These are phyloP conservation scores for Gomphus bonarii DNA, from an alignment of 1,284 basidiomycete species.

Conservation along the genomic window DNA sequence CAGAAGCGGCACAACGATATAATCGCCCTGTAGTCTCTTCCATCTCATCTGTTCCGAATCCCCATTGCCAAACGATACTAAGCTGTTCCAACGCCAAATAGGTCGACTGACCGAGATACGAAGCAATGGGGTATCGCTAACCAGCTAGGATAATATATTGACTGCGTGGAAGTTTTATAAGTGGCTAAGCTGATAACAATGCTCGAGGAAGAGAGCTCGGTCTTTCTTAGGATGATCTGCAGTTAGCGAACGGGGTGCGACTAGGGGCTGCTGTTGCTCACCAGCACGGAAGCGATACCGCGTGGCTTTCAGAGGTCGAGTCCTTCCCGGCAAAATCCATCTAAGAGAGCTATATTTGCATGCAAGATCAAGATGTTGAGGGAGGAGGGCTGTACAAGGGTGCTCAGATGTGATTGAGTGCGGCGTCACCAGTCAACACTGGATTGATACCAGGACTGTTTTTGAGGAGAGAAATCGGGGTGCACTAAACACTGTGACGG, in stretches of 20 bases:
- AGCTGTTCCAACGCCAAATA: slow-evolving; percentile 72
- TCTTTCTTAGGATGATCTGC: slow-evolving; percentile 36
- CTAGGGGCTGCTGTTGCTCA: slow-evolving; percentile 34
- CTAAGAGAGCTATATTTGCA: slow-evolving; percentile 49
- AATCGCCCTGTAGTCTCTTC: slow-evolving; percentile 57
- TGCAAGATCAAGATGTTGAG: slow-evolving; percentile 53
- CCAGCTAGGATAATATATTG: slow-evolving; percentile 62
- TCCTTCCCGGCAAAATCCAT: slow-evolving; percentile 48
- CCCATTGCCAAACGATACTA: slow-evolving; percentile 46
- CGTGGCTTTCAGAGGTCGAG: slow-evolving; percentile 65
- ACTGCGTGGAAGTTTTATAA: slow-evolving; percentile 49
- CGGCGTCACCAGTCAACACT: slow-evolving; percentile 84
- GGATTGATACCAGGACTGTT: slow-evolving; percentile 70
- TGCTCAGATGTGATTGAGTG: slow-evolving; percentile 44
- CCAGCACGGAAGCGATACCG: slow-evolving; percentile 72
- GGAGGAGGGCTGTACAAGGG: slow-evolving; percentile 18
- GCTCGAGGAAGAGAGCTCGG: slow-evolving; percentile 43
- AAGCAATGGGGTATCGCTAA: slow-evolving; percentile 58
- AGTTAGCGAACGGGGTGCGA: slow-evolving; percentile 9
- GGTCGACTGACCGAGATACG: slow-evolving; percentile 69
- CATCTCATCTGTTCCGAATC: slow-evolving; percentile 54
- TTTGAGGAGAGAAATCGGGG: slow-evolving; percentile 81
- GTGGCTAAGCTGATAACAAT: slow-evolving; percentile 40
- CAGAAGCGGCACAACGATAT: slow-evolving; percentile 59
- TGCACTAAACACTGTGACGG: too few relatives aligned